Evolutionary conservation across 1,284 basidiomycete genomes (phyloP).

Genomic region (Ustilago xerochloae): DNA sequence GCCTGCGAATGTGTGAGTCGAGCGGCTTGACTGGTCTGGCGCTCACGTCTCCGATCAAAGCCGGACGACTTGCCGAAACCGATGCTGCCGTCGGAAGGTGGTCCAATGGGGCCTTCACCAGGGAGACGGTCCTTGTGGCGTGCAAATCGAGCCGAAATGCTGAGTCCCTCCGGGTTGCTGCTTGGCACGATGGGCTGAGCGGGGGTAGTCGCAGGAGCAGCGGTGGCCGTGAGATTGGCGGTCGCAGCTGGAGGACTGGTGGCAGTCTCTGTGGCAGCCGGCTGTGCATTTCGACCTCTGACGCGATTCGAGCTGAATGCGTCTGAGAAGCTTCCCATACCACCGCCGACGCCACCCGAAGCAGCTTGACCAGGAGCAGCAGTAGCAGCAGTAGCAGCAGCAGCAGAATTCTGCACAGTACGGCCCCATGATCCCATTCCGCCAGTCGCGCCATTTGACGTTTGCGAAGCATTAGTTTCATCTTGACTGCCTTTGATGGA

Average conservation of each 20-base stretch:
- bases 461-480: slow-evolving; percentile 14
- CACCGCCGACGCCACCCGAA: slow-evolving; percentile 4
- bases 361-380: slow-evolving; percentile 3
- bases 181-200: slow-evolving; percentile 45
- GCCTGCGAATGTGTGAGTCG: slow-evolving; percentile 4
- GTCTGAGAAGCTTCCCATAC: slow-evolving; percentile 26
- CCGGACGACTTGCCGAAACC: slow-evolving; percentile 58
- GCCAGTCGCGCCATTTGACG: slow-evolving; percentile 11
- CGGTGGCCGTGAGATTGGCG: background rate
- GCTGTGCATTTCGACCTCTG: slow-evolving; percentile 18
- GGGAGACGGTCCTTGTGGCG: slow-evolving; percentile 55
- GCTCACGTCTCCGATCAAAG: slow-evolving; percentile 48
- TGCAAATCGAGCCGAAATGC: slow-evolving; percentile 46
- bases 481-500: slow-evolving; percentile 20
- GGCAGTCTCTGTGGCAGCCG: slow-evolving; percentile 15
- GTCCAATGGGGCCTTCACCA: slow-evolving; percentile 62
- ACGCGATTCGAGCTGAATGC: slow-evolving; percentile 50
- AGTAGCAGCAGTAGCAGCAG: background rate
- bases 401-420: slow-evolving; percentile 10
- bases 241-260: slow-evolving; percentile 5
- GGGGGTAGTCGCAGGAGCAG: slow-evolving; percentile 3
- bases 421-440: slow-evolving; percentile 26
- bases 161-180: slow-evolving; percentile 41
- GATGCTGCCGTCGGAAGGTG: slow-evolving; percentile 58
- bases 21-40: slow-evolving; percentile 34